Evolutionary conservation across 2,329 filamentous ascomycete species (phyloP).

Genomic region (Colletotrichum lentis): DNA sequence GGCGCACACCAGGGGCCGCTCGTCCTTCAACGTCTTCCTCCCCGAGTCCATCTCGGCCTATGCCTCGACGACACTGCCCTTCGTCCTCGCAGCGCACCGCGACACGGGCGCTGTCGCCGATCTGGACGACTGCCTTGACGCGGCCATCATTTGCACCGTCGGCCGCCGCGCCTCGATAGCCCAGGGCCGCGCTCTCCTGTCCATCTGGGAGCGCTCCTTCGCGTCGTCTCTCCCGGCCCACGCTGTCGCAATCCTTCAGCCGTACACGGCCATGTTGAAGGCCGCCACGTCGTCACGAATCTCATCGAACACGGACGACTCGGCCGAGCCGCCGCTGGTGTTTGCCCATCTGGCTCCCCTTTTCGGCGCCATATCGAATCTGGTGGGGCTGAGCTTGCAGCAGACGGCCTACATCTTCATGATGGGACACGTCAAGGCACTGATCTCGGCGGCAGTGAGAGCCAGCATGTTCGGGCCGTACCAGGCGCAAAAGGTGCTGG

Average conservation of each 20-base stretch:
- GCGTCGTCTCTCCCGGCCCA: slow-evolving; percentile 48
- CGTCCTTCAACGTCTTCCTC: slow-evolving; percentile 72
- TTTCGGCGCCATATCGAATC: slow-evolving; percentile 70
- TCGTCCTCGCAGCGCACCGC: slow-evolving; percentile 73
- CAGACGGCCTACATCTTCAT: slow-evolving; percentile 79
- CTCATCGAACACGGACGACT: slow-evolving; percentile 34
- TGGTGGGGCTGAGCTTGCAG: slow-evolving; percentile 66
- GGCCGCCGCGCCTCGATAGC: slow-evolving; percentile 77
- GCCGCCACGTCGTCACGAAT: slow-evolving; percentile 36
- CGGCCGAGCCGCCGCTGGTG: slow-evolving; percentile 25
- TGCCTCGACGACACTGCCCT: slow-evolving; percentile 76
- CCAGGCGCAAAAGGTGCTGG: slow-evolving; percentile 77
- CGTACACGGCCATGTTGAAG: slow-evolving; percentile 51
- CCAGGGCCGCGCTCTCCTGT: slow-evolving; percentile 77
- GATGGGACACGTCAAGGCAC: slow-evolving; percentile 77
- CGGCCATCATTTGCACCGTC: slow-evolving; percentile 80
- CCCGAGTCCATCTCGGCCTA: slow-evolving; percentile 74
- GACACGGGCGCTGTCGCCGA: slow-evolving; percentile 58
- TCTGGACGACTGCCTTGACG: slow-evolving; percentile 80
- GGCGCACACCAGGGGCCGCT: slow-evolving; percentile 64
- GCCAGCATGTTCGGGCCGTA: slow-evolving; percentile 83
- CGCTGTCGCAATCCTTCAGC: slow-evolving; percentile 43
- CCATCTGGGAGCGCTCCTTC: slow-evolving; percentile 79
- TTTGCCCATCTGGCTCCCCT: slow-evolving; percentile 71
- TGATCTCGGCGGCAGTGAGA: slow-evolving; percentile 79